phyloP scores from a whole-genome alignment of 2,329 filamentous ascomycete species.

The Apiospora kogelbergensis region DNA sequence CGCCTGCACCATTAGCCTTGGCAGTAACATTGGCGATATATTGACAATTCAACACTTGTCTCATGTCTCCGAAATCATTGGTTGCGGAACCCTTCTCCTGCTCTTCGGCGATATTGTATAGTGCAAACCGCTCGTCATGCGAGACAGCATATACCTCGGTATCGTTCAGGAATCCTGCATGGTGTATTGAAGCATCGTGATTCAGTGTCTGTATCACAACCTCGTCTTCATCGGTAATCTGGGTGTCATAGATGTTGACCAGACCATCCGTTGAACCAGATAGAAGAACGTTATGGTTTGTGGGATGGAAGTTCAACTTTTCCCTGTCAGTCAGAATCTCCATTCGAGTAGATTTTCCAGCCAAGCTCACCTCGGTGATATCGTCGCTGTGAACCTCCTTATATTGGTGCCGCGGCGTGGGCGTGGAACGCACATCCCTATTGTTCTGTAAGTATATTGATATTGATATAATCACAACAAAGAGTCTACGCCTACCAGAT shows the following conservation, averaged over 20 bases:
- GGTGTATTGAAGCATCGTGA: slow-evolving; percentile 72
- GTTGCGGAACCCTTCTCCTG: slow-evolving; percentile 58
- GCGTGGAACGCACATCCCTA: slow-evolving; percentile 58
- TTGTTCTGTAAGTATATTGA: slow-evolving; percentile 17
- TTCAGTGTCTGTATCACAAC: slow-evolving; percentile 77
- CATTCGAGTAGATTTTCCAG: not conserved
- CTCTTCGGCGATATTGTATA: slow-evolving; percentile 69
- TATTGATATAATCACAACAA: no score
- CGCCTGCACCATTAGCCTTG: slow-evolving; percentile 58
- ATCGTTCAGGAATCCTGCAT: slow-evolving; percentile 67
- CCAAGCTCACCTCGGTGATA: slow-evolving; percentile 52
- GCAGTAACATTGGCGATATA: slow-evolving; percentile 70
- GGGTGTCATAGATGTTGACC: slow-evolving; percentile 73
- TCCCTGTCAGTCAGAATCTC: slow-evolving; percentile 22
- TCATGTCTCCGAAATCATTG: slow-evolving; percentile 66
- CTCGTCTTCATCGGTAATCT: slow-evolving; percentile 72
- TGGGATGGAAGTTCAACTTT: slow-evolving; percentile 62
- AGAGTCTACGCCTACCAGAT: slow-evolving; percentile 51
- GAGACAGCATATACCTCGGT: slow-evolving; percentile 71
- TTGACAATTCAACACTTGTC: slow-evolving; percentile 65
- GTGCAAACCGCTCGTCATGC: slow-evolving; percentile 74
- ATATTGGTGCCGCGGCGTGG: slow-evolving; percentile 52
- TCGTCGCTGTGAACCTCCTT: slow-evolving; percentile 68
- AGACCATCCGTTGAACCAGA: slow-evolving; percentile 80
- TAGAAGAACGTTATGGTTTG: slow-evolving; percentile 60